A percentile compares a stretch with the other conserved stretches of the same genome.
Conservation (phyloP, 305 asterid genomes). For the Rubia balearica region DNA sequence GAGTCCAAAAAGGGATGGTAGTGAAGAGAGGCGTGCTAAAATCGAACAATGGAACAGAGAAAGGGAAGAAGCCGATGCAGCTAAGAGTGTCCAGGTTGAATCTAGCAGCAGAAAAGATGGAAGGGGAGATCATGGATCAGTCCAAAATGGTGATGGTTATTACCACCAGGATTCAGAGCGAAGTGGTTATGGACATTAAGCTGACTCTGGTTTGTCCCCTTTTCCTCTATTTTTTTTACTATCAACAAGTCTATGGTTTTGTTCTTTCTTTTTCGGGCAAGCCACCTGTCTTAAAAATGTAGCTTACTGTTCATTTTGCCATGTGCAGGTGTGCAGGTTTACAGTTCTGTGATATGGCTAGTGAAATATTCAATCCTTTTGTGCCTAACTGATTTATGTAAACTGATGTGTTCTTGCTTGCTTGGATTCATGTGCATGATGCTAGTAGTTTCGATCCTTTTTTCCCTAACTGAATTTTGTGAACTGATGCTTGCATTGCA, state of each 20-base stretch:
- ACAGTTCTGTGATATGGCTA: constrained; percentile 61
- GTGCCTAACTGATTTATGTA: constrained; percentile 16
- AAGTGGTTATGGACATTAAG: constrained; percentile 39
- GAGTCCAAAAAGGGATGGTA: constrained; percentile 87
- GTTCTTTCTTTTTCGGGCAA: constrained; percentile 13
- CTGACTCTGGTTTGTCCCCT: constrained; percentile 46
- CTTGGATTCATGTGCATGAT: constrained; percentile 19
- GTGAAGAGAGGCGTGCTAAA: constrained; percentile 95
- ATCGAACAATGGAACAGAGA: constrained; percentile 97
- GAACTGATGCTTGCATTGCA: constrained; percentile 17
- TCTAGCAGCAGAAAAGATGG: constrained; percentile 24
- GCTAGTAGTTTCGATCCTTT: constrained; percentile 9
- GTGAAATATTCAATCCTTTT: constrained; percentile 26
- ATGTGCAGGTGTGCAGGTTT: constrained; percentile 98
- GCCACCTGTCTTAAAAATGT: constrained; percentile 27
- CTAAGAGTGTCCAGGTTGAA: constrained; percentile 29
- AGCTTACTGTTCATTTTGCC: constrained; percentile 86
- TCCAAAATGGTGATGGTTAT: constrained; percentile 32
- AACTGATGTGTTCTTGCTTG: constrained; percentile 25
- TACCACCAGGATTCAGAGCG: constrained; percentile 23
- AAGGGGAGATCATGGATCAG: constrained; percentile 21
- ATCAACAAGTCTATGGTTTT: neutral
- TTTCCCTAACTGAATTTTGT: constrained; percentile 16
- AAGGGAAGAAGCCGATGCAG: constrained; percentile 59
- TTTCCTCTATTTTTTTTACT: no score